phyloP scores from a whole-genome alignment of 352 stramenopile genomes.

The Globisporangium camurandrum region DNA sequence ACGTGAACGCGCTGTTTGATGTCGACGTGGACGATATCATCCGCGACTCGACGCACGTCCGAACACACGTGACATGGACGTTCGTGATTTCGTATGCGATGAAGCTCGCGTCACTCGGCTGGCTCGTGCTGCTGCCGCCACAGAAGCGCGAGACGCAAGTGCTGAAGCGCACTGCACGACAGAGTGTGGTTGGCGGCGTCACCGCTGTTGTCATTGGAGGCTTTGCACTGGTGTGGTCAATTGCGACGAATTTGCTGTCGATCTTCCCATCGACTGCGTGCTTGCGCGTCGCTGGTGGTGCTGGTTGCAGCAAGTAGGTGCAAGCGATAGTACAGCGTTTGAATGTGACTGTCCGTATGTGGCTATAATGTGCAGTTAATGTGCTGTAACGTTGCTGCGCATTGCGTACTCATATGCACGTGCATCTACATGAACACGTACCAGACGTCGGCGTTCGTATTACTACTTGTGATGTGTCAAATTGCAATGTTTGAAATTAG shows the following conservation, averaged over 20 bases:
- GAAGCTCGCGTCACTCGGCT: conserved; percentile 34
- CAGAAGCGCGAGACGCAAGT: conserved; percentile 49
- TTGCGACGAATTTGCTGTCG: conserved; percentile 46
- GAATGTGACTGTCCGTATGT: too few relatives aligned
- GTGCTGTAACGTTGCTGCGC: too few relatives aligned
- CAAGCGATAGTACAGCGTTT: too few relatives aligned
- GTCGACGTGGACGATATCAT: conserved; percentile 22
- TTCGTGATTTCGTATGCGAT: conserved; percentile 30
- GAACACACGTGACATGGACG: conserved; percentile 24
- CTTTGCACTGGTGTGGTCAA: conserved; percentile 49
- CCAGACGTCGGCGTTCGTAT: too few relatives aligned
- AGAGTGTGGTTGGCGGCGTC: conserved; percentile 28
- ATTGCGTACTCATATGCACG: too few relatives aligned
- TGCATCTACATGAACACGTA: too few relatives aligned
- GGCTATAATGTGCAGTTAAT: too few relatives aligned
- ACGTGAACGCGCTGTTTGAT: conserved; percentile 29
- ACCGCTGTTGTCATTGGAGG: conserved; percentile 23
- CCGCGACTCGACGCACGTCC: conserved; percentile 20
- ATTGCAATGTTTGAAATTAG: too few relatives aligned
- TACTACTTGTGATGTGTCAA: too few relatives aligned
- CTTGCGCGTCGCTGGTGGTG: conserved; percentile 42
- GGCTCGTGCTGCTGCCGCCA: conserved; percentile 42
- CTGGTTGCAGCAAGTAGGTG: conserved; percentile 25
- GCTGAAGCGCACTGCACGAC: conserved; percentile 27
- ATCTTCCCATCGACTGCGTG: conserved; percentile 53